phyloP scores from a whole-genome alignment of 805 yeast genomes.

The Pichia deserticola region DNA sequence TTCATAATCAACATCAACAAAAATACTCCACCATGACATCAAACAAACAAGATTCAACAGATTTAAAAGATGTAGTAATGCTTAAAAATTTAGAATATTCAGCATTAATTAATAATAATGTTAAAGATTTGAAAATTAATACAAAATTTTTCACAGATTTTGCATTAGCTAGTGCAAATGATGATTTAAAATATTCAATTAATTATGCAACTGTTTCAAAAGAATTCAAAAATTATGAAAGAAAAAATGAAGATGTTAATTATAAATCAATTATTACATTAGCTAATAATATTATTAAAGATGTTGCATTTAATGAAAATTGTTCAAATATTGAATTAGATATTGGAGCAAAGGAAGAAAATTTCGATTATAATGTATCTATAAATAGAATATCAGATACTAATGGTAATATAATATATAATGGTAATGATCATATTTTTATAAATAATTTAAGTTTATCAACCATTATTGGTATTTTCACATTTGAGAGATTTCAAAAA shows the following conservation, averaged over 20 bases:
- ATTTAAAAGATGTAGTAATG: slow-evolving; percentile 30
- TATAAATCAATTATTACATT: slow-evolving; percentile 37
- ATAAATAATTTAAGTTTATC: slow-evolving; percentile 4
- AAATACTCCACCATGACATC: neutral
- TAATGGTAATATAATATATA: neutral
- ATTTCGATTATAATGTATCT: neutral
- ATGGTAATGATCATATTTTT: neutral
- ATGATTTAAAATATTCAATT: slow-evolving; percentile 73
- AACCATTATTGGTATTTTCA: slow-evolving; percentile 88
- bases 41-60: too few species aligned
- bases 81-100: slow-evolving; percentile 41
- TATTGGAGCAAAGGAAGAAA: slow-evolving; percentile 2
- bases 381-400: neutral
- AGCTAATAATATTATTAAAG: slow-evolving; percentile 14
- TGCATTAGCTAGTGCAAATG: slow-evolving; percentile 65
- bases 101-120: slow-evolving; percentile 10
- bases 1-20: neutral
- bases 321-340: slow-evolving; percentile 14
- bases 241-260: slow-evolving; percentile 31
- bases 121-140: slow-evolving; percentile 25
- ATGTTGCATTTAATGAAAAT: slow-evolving; percentile 16
- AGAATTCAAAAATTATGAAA: slow-evolving; percentile 48
- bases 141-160: slow-evolving; percentile 61
- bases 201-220: slow-evolving; percentile 83
- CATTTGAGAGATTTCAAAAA: slow-evolving; percentile 75